Conservation (phyloP, 169 alveolate genomes). For the Toxoplasma gondii region DNA sequence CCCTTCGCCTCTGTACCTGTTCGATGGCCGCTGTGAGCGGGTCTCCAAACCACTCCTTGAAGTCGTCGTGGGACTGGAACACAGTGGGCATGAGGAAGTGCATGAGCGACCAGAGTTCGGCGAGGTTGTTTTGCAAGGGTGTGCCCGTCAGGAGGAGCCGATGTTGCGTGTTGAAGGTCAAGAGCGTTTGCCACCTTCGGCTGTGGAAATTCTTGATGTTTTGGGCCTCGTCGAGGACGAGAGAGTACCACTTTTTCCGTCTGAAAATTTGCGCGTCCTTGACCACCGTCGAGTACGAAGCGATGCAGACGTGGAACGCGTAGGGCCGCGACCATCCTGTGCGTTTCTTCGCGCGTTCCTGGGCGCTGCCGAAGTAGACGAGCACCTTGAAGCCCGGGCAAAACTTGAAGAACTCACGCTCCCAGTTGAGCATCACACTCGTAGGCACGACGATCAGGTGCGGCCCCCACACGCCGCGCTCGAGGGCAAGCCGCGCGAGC, state of each 20-base stretch:
- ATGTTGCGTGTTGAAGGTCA: conserved; percentile 95
- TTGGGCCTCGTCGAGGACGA: conserved; percentile 99
- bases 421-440: conserved; percentile 98
- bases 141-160: conserved; percentile 98
- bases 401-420: conserved; percentile 97
- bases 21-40: conserved; percentile 94
- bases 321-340: conserved; percentile 67
- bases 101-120: conserved; percentile 98
- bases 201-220: conserved; percentile 97
- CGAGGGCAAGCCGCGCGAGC: conserved; percentile 96
- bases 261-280: conserved; percentile 94
- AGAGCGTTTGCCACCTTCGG: conserved; percentile 97
- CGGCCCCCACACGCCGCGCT: conserved; percentile 98
- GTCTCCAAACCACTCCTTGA: conserved; percentile 91
- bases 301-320: conserved; percentile 97
- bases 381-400: conserved; percentile 96
- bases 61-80: conserved; percentile 89
- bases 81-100: conserved; percentile 98
- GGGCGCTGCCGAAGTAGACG: conserved; percentile 94
- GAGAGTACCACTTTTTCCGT: conserved; percentile 96
- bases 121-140: conserved; percentile 98
- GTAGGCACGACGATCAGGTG: conserved; percentile 99
- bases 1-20: conserved; percentile 67
- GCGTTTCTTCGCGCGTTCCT: conserved; percentile 83
- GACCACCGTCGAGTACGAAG: conserved; percentile 95